Conservation (phyloP, 1,139 yeast genomes). For the Pneumocystis murina region DNA sequence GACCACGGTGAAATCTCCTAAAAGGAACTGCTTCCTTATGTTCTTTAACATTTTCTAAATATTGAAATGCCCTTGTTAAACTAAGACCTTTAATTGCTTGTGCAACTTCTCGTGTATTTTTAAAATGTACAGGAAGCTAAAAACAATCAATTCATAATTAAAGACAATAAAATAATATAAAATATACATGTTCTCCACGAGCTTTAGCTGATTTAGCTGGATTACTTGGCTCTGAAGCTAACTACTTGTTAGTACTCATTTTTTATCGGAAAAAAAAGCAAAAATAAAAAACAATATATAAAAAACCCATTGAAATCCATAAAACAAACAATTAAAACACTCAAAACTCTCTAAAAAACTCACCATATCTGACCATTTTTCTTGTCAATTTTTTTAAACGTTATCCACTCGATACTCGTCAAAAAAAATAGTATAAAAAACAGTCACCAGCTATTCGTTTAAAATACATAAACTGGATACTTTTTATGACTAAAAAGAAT, state of each 20-base stretch:
- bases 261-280: neutral
- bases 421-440: neutral
- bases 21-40: slow-evolving; percentile 99
- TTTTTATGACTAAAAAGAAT: neutral
- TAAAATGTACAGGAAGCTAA: slow-evolving; percentile 97
- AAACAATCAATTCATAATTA: slow-evolving; percentile 22
- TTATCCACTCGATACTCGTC: neutral
- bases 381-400: neutral
- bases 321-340: neutral
- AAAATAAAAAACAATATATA: neutral
- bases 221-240: slow-evolving; percentile 39
- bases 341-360: neutral
- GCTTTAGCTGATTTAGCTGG: slow-evolving; percentile 99
- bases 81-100: slow-evolving; percentile 98
- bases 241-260: neutral
- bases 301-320: neutral
- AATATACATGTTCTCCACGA: slow-evolving; percentile 54
- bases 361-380: neutral
- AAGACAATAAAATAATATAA: slow-evolving; percentile 46
- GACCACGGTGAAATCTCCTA: slow-evolving; percentile 93
- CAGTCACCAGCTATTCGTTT: neutral
- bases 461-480: too few species aligned
- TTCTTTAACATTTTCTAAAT: slow-evolving; percentile 91
- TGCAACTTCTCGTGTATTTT: slow-evolving; percentile 99
- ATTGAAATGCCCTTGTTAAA: slow-evolving; percentile 86